phyloP scores from a whole-genome alignment of 139 green algal species.

The Chlamydomonas asymmetrica region DNA sequence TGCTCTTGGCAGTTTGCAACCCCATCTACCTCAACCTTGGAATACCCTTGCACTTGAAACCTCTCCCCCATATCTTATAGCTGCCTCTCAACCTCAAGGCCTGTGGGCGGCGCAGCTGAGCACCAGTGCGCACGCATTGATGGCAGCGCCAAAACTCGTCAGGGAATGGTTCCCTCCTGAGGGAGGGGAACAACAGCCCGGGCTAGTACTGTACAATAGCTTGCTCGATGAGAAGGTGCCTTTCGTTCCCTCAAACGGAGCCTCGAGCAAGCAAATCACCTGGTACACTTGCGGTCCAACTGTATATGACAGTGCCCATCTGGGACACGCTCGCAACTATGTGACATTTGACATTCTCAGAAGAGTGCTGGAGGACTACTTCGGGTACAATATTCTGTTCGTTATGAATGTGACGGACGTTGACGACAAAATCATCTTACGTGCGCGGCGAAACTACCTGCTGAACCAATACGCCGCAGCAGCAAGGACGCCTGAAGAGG shows the following conservation, averaged over 20 bases:
- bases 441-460: constrained; percentile 88
- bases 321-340: constrained; percentile 97
- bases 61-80: too few relatives aligned
- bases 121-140: too few relatives aligned
- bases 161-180: constrained; percentile 41
- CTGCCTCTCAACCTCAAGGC: too few relatives aligned
- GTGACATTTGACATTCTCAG: constrained; percentile 97
- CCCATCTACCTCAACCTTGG: too few relatives aligned
- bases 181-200: background rate
- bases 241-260: constrained; percentile 74
- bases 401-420: constrained; percentile 99
- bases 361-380: constrained; percentile 96
- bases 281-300: constrained; percentile 98
- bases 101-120: too few relatives aligned
- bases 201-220: constrained; percentile 84
- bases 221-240: constrained; percentile 83
- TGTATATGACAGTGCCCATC: constrained; percentile 94
- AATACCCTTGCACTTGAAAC: too few relatives aligned
- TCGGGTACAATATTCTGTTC: constrained; percentile 88
- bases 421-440: constrained; percentile 99
- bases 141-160: constrained; percentile 1
- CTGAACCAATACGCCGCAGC: constrained; percentile 67
- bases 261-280: constrained; percentile 65
- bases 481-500: constrained; percentile 24
- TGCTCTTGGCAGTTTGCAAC: too few relatives aligned